A percentile compares a stretch with the other conserved stretches of the same genome.
These are phyloP conservation scores for Nissolia schottii DNA, from an alignment of 306 rosid genomes.

Conservation along the genomic window DNA sequence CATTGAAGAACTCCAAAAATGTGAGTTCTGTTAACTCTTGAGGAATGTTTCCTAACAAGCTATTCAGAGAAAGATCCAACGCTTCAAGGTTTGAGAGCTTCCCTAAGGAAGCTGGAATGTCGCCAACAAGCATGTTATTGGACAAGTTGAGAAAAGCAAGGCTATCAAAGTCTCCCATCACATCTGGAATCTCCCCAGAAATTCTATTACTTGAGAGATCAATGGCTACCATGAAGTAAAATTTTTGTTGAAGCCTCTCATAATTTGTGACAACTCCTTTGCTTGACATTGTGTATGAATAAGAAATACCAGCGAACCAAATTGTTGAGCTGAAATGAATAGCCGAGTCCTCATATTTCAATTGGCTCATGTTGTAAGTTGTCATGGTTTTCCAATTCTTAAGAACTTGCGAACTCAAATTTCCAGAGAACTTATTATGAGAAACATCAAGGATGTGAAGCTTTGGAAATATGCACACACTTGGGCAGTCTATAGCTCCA, in stretches of 20 bases:
- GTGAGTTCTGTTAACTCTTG: conserved; percentile 14
- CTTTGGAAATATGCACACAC: conserved; percentile 12
- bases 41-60: conserved; percentile 14
- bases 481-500: not conserved
- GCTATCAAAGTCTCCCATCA: not conserved
- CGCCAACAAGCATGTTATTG: conserved; percentile 15
- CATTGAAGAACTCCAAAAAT: conserved; percentile 16
- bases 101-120: conserved; percentile 25
- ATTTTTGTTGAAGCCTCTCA: not conserved
- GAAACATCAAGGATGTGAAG: conserved; percentile 32
- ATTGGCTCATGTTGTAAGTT: not conserved
- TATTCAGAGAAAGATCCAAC: conserved; percentile 26
- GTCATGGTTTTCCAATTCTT: not conserved
- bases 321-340: not conserved
- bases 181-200: conserved; percentile 8
- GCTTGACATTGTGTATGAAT: conserved; percentile 2
- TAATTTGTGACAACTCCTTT: conserved; percentile 21
- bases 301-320: not conserved
- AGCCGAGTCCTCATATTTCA: not conserved
- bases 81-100: conserved; percentile 25
- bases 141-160: conserved; percentile 23
- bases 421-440: conserved; percentile 11
- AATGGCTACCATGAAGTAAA: conserved; percentile 13
- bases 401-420: not conserved
- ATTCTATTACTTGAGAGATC: conserved; percentile 30